phyloP scores from a whole-genome alignment of 2,329 filamentous ascomycete species.

The Geosmithia putterillii region DNA sequence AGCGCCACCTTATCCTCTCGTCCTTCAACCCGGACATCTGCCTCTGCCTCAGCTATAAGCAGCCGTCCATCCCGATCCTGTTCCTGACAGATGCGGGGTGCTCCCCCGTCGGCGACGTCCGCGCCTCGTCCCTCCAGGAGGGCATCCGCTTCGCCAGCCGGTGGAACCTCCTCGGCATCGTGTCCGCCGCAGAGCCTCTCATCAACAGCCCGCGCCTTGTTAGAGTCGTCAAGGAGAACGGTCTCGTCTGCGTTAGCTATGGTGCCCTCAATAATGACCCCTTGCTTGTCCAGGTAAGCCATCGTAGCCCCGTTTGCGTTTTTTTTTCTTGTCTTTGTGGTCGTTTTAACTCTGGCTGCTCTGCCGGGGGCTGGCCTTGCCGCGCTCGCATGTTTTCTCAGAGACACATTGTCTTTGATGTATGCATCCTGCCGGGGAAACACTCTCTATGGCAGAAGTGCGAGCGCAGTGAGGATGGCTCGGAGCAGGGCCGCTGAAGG shows the following conservation, averaged over 20 bases:
- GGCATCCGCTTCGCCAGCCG: constrained; percentile 87
- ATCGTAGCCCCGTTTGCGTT: not conserved
- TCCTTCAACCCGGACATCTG: constrained; percentile 98
- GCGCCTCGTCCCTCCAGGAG: constrained; percentile 86
- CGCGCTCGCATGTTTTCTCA: no score
- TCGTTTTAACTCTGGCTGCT: not conserved
- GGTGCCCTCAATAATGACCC: constrained; percentile 84
- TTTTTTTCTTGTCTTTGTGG: not conserved
- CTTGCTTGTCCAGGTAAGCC: constrained; percentile 66
- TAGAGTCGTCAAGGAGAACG: constrained; percentile 85
- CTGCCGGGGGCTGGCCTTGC: no score
- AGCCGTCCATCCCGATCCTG: constrained; percentile 88
- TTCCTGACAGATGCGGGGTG: constrained; percentile 87
- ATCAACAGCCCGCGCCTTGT: constrained; percentile 83
- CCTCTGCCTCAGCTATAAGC: constrained; percentile 87
- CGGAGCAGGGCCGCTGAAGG: no score
- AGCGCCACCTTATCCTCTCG: constrained; percentile 88
- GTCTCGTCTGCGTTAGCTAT: constrained; percentile 89
- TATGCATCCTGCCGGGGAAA: no score
- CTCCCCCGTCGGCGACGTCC: constrained; percentile 71
- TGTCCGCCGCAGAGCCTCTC: constrained; percentile 77
- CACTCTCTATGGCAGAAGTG: no score
- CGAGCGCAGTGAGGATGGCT: no score
- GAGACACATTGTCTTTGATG: no score
- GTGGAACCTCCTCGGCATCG: constrained; percentile 90